Conservation (phyloP, 352 stramenopile species). For the Halophytophthora polymorphica region DNA sequence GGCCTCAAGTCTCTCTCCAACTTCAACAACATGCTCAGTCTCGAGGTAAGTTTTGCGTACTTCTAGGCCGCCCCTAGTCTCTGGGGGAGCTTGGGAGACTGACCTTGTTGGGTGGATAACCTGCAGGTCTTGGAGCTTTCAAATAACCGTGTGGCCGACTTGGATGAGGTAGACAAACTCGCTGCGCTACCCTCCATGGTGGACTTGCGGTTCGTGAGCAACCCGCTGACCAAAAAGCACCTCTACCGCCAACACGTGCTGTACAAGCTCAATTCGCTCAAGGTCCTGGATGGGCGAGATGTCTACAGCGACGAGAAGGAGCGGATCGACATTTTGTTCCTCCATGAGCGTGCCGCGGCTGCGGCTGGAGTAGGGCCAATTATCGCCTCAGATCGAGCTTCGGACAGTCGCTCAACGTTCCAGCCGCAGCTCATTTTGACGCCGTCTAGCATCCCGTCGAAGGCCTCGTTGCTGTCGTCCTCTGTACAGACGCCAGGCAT, state of each 20-base stretch:
- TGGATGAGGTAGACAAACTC: conserved; percentile 83
- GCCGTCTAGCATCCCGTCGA: conserved; percentile 46
- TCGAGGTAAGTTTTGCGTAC: conserved; percentile 46
- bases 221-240: conserved; percentile 80
- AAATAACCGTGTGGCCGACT: conserved; percentile 71
- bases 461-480: conserved; percentile 8
- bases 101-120: background rate
- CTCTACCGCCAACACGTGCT: conserved; percentile 73
- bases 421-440: conserved; percentile 31
- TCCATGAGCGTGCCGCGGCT: conserved; percentile 53
- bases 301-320: conserved; percentile 77
- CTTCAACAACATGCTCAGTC: conserved; percentile 57
- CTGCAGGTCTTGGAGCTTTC: conserved; percentile 64
- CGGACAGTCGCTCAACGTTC: conserved; percentile 17
- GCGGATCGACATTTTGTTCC: conserved; percentile 61
- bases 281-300: conserved; percentile 64
- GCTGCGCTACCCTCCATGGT: conserved; percentile 47
- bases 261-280: conserved; percentile 51
- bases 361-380: conserved; percentile 13
- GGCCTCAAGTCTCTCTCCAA: conserved; percentile 64
- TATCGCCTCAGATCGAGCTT: conserved; percentile 13
- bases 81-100: conserved; percentile 1
- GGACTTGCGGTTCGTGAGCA: conserved; percentile 64
- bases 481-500: conserved; percentile 23
- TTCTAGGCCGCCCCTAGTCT: background rate